These are phyloP conservation scores for Termitomyces sp. DNA, from an alignment of 768 basidiomycete genomes.

Conservation along the genomic window DNA sequence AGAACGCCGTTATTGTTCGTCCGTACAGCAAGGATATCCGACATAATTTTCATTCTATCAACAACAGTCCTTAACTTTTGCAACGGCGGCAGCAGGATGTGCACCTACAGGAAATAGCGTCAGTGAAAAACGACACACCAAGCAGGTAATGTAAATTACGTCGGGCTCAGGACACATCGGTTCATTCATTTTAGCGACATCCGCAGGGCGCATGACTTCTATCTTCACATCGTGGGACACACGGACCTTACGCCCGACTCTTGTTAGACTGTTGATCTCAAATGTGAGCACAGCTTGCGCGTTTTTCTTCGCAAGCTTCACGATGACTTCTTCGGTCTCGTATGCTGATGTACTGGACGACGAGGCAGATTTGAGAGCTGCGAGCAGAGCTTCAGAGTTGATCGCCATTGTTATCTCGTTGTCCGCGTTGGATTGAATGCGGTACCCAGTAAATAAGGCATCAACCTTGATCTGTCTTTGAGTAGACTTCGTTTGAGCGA, in stretches of 20 bases:
- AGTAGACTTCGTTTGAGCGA: background rate
- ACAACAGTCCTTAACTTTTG: conserved; percentile 6
- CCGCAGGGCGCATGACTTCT: conserved; percentile 73
- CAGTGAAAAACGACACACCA: background rate
- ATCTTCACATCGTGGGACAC: conserved; percentile 82
- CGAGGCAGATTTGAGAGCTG: conserved; percentile 67
- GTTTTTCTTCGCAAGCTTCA: conserved; percentile 87
- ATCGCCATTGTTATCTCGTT: conserved; percentile 81
- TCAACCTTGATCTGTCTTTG: conserved; percentile 61
- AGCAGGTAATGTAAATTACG: conserved; percentile 38
- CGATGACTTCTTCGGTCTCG: conserved; percentile 64
- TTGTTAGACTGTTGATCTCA: conserved; percentile 65
- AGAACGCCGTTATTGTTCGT: conserved; percentile 64
- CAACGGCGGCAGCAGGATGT: conserved; percentile 64
- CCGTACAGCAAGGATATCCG: conserved; percentile 64
- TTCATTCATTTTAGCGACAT: conserved; percentile 70
- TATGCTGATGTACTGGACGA: conserved; percentile 43
- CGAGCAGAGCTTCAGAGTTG: conserved; percentile 70
- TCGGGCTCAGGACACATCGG: conserved; percentile 87
- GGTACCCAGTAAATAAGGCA: conserved; percentile 71
- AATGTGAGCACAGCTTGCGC: conserved; percentile 76
- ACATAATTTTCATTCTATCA: conserved; percentile 70
- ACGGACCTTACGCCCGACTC: conserved; percentile 60
- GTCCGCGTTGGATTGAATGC: conserved; percentile 82
- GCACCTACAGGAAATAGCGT: conserved; percentile 47